These are phyloP conservation scores for Silene conica DNA, from an alignment of 148 eudicot genomes.

Conservation along the genomic window DNA sequence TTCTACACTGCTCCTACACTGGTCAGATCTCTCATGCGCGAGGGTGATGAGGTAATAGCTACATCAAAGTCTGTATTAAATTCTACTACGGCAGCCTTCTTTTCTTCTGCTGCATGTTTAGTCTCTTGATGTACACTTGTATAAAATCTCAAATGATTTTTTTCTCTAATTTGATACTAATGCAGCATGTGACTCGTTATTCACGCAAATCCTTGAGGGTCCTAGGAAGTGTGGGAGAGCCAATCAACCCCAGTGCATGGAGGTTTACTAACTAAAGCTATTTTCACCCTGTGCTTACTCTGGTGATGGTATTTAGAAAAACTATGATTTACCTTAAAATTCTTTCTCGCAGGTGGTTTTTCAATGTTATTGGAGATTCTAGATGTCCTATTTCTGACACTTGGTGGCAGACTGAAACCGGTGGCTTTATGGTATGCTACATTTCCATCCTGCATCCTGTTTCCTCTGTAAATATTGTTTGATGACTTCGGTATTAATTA, in stretches of 20 bases:
- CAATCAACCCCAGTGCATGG: constrained; percentile 99
- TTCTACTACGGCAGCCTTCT: neutral
- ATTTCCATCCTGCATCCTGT: neutral
- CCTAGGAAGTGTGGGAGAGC: constrained; percentile 98
- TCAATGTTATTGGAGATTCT: constrained; percentile 84
- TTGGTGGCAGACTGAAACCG: constrained; percentile 99
- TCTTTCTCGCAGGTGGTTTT: constrained; percentile 67
- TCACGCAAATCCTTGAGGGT: constrained; percentile 98
- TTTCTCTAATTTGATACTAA: neutral
- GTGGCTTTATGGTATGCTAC: constrained; percentile 81
- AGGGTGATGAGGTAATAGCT: constrained; percentile 66
- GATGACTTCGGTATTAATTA: neutral
- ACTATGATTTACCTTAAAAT: constrained; percentile 8
- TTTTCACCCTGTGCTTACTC: neutral
- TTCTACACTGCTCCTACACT: constrained; percentile 97
- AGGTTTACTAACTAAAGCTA: constrained; percentile 39
- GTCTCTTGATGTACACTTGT: neutral
- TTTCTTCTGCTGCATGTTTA: neutral
- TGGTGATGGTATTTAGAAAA: neutral
- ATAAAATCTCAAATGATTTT: neutral
- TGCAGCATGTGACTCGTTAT: constrained; percentile 83
- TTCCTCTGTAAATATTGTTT: neutral
- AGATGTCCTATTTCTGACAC: constrained; percentile 97
- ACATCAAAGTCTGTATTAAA: neutral
- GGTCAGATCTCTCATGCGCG: constrained; percentile 97